phyloP scores from a whole-genome alignment of 495 filamentous ascomycete genomes.

The Achaetomiella virescens region DNA sequence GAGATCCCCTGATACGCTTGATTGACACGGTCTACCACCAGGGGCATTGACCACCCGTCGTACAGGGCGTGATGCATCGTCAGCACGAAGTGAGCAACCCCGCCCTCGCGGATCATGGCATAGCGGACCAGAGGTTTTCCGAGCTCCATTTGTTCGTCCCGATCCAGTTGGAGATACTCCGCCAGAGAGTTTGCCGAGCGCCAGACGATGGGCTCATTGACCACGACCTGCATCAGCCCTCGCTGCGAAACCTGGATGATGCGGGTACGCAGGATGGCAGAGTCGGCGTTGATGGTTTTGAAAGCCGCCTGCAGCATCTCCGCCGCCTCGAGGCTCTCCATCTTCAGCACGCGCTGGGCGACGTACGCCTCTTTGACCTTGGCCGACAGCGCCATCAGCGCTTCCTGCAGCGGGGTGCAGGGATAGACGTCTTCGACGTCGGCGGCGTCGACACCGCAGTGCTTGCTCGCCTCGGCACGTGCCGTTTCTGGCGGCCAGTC shows the following conservation, averaged over 20 bases:
- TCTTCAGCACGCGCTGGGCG: conserved; percentile 44
- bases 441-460: conserved; percentile 38
- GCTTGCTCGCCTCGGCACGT: conserved; percentile 34
- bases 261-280: conserved; percentile 52
- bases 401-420: conserved; percentile 60
- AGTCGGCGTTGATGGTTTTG: no score
- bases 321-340: conserved; percentile 40
- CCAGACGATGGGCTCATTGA: conserved; percentile 24
- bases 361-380: conserved; percentile 49
- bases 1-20: background rate
- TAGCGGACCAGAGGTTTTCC: conserved; percentile 22
- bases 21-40: conserved; percentile 20
- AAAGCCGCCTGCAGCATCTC: no score
- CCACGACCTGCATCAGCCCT: conserved; percentile 49
- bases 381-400: conserved; percentile 44
- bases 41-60: conserved; percentile 54
- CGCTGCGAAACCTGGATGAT: conserved; percentile 49
- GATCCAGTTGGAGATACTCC: conserved; percentile 36
- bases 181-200: conserved; percentile 43
- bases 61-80: conserved; percentile 60
- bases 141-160: conserved; percentile 13
- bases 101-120: conserved; percentile 9
- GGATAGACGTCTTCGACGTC: conserved; percentile 54
- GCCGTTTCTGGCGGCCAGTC: background rate
- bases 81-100: conserved; percentile 14